phyloP scores from a whole-genome alignment of 306 rosid species.

The Hippophae tibetana region DNA sequence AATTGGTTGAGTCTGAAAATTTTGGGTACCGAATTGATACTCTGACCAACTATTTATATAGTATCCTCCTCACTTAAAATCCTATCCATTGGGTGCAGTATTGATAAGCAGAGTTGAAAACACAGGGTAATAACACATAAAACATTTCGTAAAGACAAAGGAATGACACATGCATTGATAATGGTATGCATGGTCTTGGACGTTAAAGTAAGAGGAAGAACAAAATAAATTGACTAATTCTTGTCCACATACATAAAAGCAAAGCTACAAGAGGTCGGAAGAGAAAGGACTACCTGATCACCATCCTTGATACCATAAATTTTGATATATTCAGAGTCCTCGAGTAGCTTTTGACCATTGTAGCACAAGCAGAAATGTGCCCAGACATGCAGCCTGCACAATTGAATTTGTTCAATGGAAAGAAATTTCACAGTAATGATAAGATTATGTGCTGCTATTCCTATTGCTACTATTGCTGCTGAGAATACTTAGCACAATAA shows the following conservation, averaged over 20 bases:
- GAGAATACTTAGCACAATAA: neutral
- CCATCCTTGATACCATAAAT: slow-evolving; percentile 66
- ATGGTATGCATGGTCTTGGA: slow-evolving; percentile 7
- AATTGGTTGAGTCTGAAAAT: too few species aligned
- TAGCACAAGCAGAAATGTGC: slow-evolving; percentile 77
- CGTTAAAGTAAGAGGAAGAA: neutral
- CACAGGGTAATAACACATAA: neutral
- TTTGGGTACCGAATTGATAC: too few species aligned
- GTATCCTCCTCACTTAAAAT: too few species aligned
- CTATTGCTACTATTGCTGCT: neutral
- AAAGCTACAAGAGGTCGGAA: too few species aligned
- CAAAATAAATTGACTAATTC: too few species aligned
- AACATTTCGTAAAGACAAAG: neutral
- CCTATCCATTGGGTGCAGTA: neutral
- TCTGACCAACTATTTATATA: too few species aligned
- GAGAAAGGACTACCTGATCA: slow-evolving; percentile 47
- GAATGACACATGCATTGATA: slow-evolving; percentile 10
- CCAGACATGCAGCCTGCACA: slow-evolving; percentile 76
- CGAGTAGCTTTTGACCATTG: slow-evolving; percentile 51
- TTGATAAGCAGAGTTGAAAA: slow-evolving; percentile 3
- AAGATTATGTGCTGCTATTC: neutral
- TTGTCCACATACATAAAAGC: too few species aligned
- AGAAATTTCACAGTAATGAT: neutral
- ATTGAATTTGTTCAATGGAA: slow-evolving; percentile 10
- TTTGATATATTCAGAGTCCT: slow-evolving; percentile 39